Evolutionary conservation across 257 asterid genomes (phyloP).

Genomic region (Salvia rosmarinus): DNA sequence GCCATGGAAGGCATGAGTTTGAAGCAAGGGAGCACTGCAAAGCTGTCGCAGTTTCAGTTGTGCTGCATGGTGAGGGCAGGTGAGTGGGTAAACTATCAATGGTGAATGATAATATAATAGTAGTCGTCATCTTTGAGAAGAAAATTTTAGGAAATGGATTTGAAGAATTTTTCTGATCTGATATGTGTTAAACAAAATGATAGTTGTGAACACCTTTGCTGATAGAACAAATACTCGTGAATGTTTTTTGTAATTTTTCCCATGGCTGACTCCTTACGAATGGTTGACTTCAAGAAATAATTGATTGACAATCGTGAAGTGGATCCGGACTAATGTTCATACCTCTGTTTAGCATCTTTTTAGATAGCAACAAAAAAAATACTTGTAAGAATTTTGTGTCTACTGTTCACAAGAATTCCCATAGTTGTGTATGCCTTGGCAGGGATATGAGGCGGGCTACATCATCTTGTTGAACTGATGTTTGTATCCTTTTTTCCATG

Average conservation of each 20-base stretch:
- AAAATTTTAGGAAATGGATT: conserved; percentile 10
- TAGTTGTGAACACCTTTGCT: not conserved
- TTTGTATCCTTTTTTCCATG: too few relatives aligned
- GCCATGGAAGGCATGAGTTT: conserved; percentile 99
- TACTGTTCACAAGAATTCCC: not conserved
- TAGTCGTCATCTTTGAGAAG: conserved; percentile 7
- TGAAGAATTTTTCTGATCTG: conserved; percentile 1
- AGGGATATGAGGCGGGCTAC: not conserved
- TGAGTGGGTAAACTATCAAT: conserved; percentile 41
- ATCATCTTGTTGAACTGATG: not conserved
- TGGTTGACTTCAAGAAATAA: not conserved
- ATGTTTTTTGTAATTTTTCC: not conserved
- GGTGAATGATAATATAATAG: not conserved
- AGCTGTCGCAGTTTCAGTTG: conserved; percentile 83
- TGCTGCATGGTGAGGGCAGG: conserved; percentile 91
- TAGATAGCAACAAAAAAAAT: not conserved
- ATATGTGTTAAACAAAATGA: conserved; percentile 12
- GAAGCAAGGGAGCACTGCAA: conserved; percentile 81
- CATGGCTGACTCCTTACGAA: not conserved
- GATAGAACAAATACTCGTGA: not conserved
- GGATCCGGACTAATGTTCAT: not conserved
- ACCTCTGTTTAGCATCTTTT: not conserved
- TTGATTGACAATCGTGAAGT: conserved; percentile 4
- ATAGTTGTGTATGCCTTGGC: not conserved
- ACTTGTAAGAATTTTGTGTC: not conserved